These are phyloP conservation scores for Coprinellus aureogranulatus DNA, from an alignment of 768 basidiomycete genomes.

Conservation along the genomic window DNA sequence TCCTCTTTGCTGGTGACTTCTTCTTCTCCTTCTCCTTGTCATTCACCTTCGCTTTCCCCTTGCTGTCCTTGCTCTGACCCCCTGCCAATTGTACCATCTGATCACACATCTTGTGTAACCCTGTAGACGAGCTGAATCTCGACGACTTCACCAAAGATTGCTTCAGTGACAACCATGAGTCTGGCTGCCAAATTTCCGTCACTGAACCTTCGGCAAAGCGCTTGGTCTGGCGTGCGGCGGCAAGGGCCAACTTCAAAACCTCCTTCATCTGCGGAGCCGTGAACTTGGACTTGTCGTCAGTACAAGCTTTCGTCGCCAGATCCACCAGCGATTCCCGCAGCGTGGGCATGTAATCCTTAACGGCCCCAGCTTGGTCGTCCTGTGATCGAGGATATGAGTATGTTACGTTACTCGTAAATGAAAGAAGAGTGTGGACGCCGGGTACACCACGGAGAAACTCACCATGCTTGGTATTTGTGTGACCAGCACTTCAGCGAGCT, in stretches of 20 bases:
- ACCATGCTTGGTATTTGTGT: constrained; percentile 52
- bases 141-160: constrained; percentile 45
- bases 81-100: constrained; percentile 47
- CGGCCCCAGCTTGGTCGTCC: constrained; percentile 34
- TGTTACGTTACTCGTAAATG: neutral
- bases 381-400: constrained; percentile 13
- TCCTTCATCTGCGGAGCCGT: constrained; percentile 73
- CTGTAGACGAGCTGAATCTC: constrained; percentile 62
- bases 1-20: constrained; percentile 3
- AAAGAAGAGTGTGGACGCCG: neutral
- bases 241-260: constrained; percentile 67
- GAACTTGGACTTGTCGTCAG: constrained; percentile 43
- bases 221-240: constrained; percentile 65
- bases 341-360: constrained; percentile 47
- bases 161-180: constrained; percentile 52
- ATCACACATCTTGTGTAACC: constrained; percentile 60
- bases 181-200: constrained; percentile 55
- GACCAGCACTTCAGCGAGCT: constrained; percentile 65
- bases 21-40: constrained; percentile 5
- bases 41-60: too few relatives aligned
- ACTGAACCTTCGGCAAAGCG: constrained; percentile 35
- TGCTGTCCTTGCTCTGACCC: neutral
- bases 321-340: constrained; percentile 51
- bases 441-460: constrained; percentile 18
- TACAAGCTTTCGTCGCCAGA: constrained; percentile 47